Evolutionary conservation across 1,139 yeast species (phyloP).

Genomic region (Candida albicans): DNA sequence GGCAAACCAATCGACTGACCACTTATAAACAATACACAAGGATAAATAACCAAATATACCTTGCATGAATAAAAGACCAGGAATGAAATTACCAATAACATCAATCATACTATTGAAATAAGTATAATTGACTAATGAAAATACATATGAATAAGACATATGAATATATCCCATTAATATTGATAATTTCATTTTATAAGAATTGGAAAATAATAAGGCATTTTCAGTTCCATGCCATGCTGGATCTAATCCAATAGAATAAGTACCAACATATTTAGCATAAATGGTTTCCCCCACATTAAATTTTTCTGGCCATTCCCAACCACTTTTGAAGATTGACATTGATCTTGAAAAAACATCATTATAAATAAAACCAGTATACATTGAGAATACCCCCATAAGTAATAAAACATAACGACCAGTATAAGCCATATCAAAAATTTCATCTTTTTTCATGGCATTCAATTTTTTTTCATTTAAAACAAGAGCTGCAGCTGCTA

Average conservation of each 20-base stretch:
- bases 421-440: conserved; percentile 76
- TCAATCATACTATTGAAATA: conserved; percentile 62
- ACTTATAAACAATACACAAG: conserved; percentile 70
- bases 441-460: conserved; percentile 69
- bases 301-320: conserved; percentile 70
- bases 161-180: conserved; percentile 78
- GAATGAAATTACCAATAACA: conserved; percentile 73
- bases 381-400: conserved; percentile 79
- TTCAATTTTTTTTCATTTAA: conserved; percentile 59
- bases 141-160: conserved; percentile 72
- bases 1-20: conserved; percentile 78
- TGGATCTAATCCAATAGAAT: conserved; percentile 69
- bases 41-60: conserved; percentile 79
- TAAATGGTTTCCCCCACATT: conserved; percentile 56
- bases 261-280: conserved; percentile 58
- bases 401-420: conserved; percentile 73
- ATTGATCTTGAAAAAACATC: conserved; percentile 78
- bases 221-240: conserved; percentile 86
- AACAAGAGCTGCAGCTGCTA: conserved; percentile 61
- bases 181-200: conserved; percentile 80
- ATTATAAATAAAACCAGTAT: conserved; percentile 75
- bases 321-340: conserved; percentile 69
- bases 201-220: conserved; percentile 68
- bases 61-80: conserved; percentile 80
- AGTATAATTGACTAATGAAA: conserved; percentile 65